phyloP scores from a whole-genome alignment of 441 rosid species.

The Biscutella laevigata region DNA sequence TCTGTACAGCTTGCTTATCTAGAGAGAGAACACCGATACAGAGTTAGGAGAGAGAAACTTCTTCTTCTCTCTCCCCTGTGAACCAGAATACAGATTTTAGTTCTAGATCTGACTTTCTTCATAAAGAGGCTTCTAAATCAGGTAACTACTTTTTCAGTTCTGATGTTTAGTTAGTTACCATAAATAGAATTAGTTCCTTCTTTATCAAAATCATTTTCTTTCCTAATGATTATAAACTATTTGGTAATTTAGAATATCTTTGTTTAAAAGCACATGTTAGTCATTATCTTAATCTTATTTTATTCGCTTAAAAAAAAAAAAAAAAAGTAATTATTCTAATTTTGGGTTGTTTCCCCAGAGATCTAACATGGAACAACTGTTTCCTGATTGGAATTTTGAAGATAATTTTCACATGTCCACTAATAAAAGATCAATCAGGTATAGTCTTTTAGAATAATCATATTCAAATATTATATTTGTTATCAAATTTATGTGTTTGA shows the following conservation, averaged over 20 bases:
- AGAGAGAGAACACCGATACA: slow-evolving; percentile 9
- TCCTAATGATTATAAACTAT: slow-evolving; percentile 14
- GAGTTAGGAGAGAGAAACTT: slow-evolving; percentile 10
- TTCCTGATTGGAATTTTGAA: slow-evolving; percentile 58
- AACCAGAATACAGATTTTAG: no score
- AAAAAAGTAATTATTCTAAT: slow-evolving; percentile 3
- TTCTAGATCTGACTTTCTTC: slow-evolving; percentile 10
- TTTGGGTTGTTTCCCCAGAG: slow-evolving; percentile 1
- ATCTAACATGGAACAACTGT: slow-evolving; percentile 50
- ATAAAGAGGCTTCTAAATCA: slow-evolving; percentile 20
- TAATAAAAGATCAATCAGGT: slow-evolving; percentile 41
- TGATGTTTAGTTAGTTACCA: slow-evolving; percentile 1
- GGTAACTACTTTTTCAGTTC: slow-evolving; percentile 20
- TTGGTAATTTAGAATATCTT: slow-evolving; percentile 13
- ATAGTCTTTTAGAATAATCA: neutral
- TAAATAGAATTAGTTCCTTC: slow-evolving; percentile 10
- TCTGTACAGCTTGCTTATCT: neutral
- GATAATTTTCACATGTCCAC: slow-evolving; percentile 35
- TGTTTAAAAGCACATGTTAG: neutral
- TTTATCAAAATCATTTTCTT: neutral
- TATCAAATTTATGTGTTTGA: neutral
- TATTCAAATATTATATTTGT: neutral
- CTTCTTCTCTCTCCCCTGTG: neutral
- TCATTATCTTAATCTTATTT: slow-evolving; percentile 13
- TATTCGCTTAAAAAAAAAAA: slow-evolving; percentile 2